Conservation (phyloP, 331 rosid genomes). For the Cucumis variabilis region DNA sequence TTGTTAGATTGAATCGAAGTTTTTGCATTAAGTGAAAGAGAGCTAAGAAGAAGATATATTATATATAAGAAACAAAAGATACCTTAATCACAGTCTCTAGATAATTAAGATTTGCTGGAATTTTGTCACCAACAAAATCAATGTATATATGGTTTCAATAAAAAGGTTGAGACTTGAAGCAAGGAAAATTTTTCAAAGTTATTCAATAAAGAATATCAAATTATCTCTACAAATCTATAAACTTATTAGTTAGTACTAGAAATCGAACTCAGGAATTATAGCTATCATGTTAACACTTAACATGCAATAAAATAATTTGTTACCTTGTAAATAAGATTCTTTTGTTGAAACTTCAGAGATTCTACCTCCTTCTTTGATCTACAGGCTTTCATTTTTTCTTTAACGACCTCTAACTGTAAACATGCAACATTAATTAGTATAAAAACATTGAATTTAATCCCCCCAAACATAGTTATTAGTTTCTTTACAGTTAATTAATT, state of each 20-base stretch:
- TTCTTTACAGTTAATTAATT: too few relatives aligned
- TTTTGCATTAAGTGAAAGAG: not conserved
- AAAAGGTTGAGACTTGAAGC: slow-evolving; percentile 26
- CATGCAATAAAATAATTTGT: not conserved
- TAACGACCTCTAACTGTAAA: slow-evolving; percentile 77
- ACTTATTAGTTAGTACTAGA: not conserved
- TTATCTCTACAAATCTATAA: not conserved
- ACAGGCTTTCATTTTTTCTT: slow-evolving; percentile 73
- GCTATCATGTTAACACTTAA: not conserved
- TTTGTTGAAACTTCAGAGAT: slow-evolving; percentile 76
- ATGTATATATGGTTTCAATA: slow-evolving; percentile 71
- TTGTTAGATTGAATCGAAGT: too few relatives aligned
- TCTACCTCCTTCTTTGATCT: slow-evolving; percentile 74
- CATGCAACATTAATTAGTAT: slow-evolving; percentile 15
- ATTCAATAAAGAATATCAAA: not conserved
- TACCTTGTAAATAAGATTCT: slow-evolving; percentile 88
- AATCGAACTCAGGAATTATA: not conserved
- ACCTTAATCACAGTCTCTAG: slow-evolving; percentile 93
- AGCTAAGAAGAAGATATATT: slow-evolving; percentile 6
- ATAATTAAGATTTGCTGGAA: slow-evolving; percentile 92
- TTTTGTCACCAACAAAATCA: slow-evolving; percentile 96
- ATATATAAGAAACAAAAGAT: slow-evolving; percentile 21
- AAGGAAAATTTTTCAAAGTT: not conserved
- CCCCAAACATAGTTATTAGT: too few relatives aligned
- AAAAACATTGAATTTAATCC: not conserved